Conservation (phyloP, 306 rosid genomes). For the Quercus agrifolia region DNA sequence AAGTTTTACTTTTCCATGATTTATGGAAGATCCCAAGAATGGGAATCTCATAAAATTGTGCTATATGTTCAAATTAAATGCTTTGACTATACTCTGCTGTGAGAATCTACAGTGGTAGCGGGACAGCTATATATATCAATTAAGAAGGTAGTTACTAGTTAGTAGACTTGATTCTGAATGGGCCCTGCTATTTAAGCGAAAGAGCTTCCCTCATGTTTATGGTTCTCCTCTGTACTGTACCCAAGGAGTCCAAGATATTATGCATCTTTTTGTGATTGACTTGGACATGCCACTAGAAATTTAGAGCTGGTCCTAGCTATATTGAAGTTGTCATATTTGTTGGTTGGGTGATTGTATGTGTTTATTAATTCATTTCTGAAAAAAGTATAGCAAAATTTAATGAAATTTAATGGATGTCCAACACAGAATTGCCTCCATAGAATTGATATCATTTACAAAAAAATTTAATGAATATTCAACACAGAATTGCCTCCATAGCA, state of each 20-base stretch:
- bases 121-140: conserved; percentile 30
- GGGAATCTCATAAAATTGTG: neutral
- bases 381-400: neutral
- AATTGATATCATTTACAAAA: neutral
- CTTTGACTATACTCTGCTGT: conserved; percentile 2
- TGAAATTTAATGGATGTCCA: neutral
- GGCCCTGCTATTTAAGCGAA: conserved; percentile 27
- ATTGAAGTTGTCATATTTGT: neutral
- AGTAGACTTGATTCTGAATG: conserved; percentile 21
- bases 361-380: neutral
- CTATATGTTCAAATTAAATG: conserved; percentile 8
- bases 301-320: neutral
- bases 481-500: neutral
- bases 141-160: conserved; percentile 36
- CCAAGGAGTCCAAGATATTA: conserved; percentile 17
- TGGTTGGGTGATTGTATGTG: neutral
- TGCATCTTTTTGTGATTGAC: conserved; percentile 13
- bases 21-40: neutral
- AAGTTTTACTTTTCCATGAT: neutral
- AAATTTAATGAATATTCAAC: neutral
- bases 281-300: neutral
- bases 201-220: conserved; percentile 5
- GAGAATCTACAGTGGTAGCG: conserved; percentile 9
- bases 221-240: conserved; percentile 4
- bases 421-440: neutral